Base-by-base conservation (phyloP, 139 green algal species). In the Chlorella sp. region DNA sequence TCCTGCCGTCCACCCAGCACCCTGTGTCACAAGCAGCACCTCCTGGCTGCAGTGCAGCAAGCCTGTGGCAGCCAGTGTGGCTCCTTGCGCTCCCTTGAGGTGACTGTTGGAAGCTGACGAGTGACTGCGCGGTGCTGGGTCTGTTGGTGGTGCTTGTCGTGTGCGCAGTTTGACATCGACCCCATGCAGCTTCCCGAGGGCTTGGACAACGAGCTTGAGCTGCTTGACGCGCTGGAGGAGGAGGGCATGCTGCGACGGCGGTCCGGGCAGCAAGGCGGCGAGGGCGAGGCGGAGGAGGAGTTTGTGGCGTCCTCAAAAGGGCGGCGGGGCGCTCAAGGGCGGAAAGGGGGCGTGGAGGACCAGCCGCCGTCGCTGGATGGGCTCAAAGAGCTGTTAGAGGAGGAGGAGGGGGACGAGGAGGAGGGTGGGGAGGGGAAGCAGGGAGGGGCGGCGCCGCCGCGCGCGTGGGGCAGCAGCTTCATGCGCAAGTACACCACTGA, bases 141-240 rank as follows among this genome's bases (percentile, higher is more conserved):
- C n/a, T n/a, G n/a, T n/a, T n/a, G n/a, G n/a, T n/a, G n/a, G n/a
- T n/a, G n/a, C n/a, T n/a, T n/a, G n/a, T n/a, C n/a, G n/a, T 32
- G 33, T 34, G 17, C 31, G 26, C 77, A 87, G 82, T 78, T 80
- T 22, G 55, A 73, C 70, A 86, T 86, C 31, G 67, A 88, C 72
- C 83, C 83, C 26, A 88, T 88, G 83, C 68, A 71, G 29, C 73
- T 86, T 60, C 83, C 83, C 0, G 29, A 82, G 36, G 83, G 83
- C 17, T 3, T 88, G 31, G 83, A 80, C 27, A 75, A 88, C 59
- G 83, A 88, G 66, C 67, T 88, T 6, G 77, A 78, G 27, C 55
- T 88, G 49, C 70, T 85, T 49, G 79, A 88, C 30, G 79, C 83
- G 50, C 49, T 72, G 62, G 51, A 61, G 2, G 42, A 4, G 31